Percentiles rank a stretch among this genome's conserved stretches.
These are phyloP conservation scores for Trametes elegans DNA, from an alignment of 768 basidiomycete species.

Conservation along the genomic window DNA sequence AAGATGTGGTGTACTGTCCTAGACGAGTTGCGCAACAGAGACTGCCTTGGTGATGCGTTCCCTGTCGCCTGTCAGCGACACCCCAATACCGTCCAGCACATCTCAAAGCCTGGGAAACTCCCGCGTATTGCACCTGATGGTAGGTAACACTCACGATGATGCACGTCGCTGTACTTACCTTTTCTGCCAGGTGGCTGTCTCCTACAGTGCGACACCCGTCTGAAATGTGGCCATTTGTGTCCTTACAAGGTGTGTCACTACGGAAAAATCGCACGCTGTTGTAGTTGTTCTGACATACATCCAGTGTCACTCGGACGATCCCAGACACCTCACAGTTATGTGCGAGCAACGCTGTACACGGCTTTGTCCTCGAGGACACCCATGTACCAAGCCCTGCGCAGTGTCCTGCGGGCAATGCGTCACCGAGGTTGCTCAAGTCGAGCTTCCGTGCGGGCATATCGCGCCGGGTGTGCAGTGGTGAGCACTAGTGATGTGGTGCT, in stretches of 20 bases:
- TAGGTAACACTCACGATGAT: slow-evolving; percentile 23
- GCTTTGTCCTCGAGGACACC: slow-evolving; percentile 55
- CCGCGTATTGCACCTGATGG: slow-evolving; percentile 56
- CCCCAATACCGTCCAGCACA: slow-evolving; percentile 37
- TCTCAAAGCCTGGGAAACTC: slow-evolving; percentile 53
- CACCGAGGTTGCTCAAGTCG: slow-evolving; percentile 43
- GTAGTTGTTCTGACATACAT: no score
- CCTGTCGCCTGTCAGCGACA: slow-evolving; percentile 59
- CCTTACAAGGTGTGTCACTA: slow-evolving; percentile 54
- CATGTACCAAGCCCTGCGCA: slow-evolving; percentile 53
- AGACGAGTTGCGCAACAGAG: slow-evolving; percentile 47
- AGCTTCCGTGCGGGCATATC: slow-evolving; percentile 58
- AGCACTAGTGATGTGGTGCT: no score
- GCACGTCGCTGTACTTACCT: no score
- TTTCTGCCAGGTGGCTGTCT: slow-evolving; percentile 68
- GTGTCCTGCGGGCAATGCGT: slow-evolving; percentile 50
- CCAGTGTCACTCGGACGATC: slow-evolving; percentile 66
- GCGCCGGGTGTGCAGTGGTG: slow-evolving; percentile 50
- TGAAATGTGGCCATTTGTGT: slow-evolving; percentile 65
- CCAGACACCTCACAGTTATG: slow-evolving; percentile 46
- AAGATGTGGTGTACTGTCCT: slow-evolving; percentile 58
- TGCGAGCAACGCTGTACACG: slow-evolving; percentile 50
- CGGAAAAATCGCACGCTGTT: no score
- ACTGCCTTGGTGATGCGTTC: slow-evolving; percentile 48
- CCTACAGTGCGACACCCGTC: slow-evolving; percentile 45